Evolutionary conservation across 2,329 filamentous ascomycete genomes (phyloP).

Genomic region (Penicillium polonicum): DNA sequence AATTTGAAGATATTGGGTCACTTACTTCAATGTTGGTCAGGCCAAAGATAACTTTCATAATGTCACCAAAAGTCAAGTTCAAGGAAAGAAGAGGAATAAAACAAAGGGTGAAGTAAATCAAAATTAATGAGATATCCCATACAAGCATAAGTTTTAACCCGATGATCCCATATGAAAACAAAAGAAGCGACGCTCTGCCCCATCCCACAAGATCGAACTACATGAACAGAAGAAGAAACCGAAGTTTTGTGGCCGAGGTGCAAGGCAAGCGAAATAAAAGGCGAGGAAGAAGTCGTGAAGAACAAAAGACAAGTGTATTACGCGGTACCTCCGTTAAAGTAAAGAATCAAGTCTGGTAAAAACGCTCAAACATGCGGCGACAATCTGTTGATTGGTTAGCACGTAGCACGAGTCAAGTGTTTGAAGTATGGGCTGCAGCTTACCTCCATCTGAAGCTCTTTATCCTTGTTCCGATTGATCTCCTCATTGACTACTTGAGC

Average conservation of each 20-base stretch:
- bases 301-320: slow-evolving; percentile 27
- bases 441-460: slow-evolving; percentile 94
- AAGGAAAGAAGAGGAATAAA: slow-evolving; percentile 11
- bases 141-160: slow-evolving; percentile 30
- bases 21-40: not conserved
- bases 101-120: slow-evolving; percentile 16
- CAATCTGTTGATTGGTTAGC: slow-evolving; percentile 54
- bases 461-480: slow-evolving; percentile 81
- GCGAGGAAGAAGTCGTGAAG: slow-evolving; percentile 13
- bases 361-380: slow-evolving; percentile 93
- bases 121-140: slow-evolving; percentile 23
- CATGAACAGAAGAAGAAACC: slow-evolving; percentile 25
- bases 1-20: slow-evolving; percentile 6
- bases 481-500: slow-evolving; percentile 86
- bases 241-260: slow-evolving; percentile 2
- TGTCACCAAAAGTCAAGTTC: not conserved
- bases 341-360: slow-evolving; percentile 97
- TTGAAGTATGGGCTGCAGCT: slow-evolving; percentile 27
- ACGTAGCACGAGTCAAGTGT: not conserved
- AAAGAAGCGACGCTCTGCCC: slow-evolving; percentile 20
- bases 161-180: slow-evolving; percentile 20
- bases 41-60: not conserved
- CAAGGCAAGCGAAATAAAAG: not conserved
- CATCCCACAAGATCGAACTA: slow-evolving; percentile 30
- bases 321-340: slow-evolving; percentile 55